Evolutionary conservation across 306 rosid species (phyloP).

Genomic region (Potentilla sterilis): DNA sequence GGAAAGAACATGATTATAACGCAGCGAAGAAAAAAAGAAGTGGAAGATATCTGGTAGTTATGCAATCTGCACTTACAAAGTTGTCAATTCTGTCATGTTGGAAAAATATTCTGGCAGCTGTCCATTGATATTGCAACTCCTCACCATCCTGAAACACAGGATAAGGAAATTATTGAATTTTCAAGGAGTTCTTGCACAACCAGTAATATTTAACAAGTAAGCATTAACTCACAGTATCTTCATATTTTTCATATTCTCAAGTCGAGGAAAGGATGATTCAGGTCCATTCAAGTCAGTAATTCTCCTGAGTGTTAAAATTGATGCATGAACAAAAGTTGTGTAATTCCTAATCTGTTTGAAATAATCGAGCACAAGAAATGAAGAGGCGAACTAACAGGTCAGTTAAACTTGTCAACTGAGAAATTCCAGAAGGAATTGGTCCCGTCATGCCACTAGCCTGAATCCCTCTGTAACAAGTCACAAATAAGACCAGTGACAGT

Average conservation of each 20-base stretch:
- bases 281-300: slow-evolving; percentile 68
- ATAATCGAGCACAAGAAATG: not conserved
- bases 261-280: slow-evolving; percentile 47
- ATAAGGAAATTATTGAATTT: slow-evolving; percentile 7
- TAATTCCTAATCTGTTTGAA: not conserved
- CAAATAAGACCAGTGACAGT: slow-evolving; percentile 1
- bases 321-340: not conserved
- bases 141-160: slow-evolving; percentile 47
- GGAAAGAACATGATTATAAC: not conserved
- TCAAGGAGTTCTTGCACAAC: not conserved
- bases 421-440: slow-evolving; percentile 62
- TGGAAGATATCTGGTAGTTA: not conserved
- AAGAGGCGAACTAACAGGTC: slow-evolving; percentile 50
- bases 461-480: slow-evolving; percentile 41
- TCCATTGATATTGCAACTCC: slow-evolving; percentile 72
- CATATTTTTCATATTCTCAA: slow-evolving; percentile 37
- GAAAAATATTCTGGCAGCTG: slow-evolving; percentile 42
- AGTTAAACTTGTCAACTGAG: slow-evolving; percentile 32
- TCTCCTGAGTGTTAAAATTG: slow-evolving; percentile 49
- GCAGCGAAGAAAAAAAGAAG: not conserved
- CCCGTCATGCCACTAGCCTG: slow-evolving; percentile 76
- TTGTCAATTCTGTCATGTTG: slow-evolving; percentile 28
- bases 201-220: not conserved
- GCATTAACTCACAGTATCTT: slow-evolving; percentile 47
- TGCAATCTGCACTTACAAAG: slow-evolving; percentile 36